phyloP scores from a whole-genome alignment of 768 basidiomycete species.

The Austroboletus festivus region DNA sequence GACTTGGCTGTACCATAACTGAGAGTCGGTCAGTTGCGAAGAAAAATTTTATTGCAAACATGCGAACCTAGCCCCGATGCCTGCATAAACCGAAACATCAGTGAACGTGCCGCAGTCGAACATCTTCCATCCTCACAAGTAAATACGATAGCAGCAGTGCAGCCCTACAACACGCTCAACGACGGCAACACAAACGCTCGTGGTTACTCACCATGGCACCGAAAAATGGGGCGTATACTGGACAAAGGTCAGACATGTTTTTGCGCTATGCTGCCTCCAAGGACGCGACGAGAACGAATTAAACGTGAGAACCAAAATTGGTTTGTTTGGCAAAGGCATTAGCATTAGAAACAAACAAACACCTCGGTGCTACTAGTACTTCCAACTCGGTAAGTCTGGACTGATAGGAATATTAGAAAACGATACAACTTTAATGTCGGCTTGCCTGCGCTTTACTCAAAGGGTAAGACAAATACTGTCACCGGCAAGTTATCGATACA shows the following conservation, averaged over 20 bases:
- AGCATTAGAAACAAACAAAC: conserved; percentile 33
- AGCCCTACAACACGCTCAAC: conserved; percentile 57
- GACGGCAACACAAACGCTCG: not conserved
- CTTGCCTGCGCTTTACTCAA: conserved; percentile 69
- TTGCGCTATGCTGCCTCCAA: no score
- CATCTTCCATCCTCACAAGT: conserved; percentile 64
- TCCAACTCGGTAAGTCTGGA: no score
- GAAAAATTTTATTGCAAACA: not conserved
- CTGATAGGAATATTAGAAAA: no score
- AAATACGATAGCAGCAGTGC: conserved; percentile 95
- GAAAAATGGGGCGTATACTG: conserved; percentile 97
- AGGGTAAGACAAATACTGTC: conserved; percentile 38
- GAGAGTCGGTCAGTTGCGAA: not conserved
- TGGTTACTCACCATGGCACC: conserved; percentile 78
- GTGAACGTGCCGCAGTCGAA: not conserved
- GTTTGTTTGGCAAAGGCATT: conserved; percentile 29
- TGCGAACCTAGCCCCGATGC: conserved; percentile 81
- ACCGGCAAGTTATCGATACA: not conserved
- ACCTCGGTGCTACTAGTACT: no score
- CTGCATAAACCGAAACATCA: conserved; percentile 35
- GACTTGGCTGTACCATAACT: conserved; percentile 99
- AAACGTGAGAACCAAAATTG: conserved; percentile 3
- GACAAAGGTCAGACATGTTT: conserved; percentile 81
- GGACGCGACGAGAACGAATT: not conserved
- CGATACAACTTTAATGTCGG: no score